These are phyloP conservation scores for Ophiocordyceps polyrhachis-furcata DNA, from an alignment of 2,329 filamentous ascomycete genomes.

Conservation along the genomic window DNA sequence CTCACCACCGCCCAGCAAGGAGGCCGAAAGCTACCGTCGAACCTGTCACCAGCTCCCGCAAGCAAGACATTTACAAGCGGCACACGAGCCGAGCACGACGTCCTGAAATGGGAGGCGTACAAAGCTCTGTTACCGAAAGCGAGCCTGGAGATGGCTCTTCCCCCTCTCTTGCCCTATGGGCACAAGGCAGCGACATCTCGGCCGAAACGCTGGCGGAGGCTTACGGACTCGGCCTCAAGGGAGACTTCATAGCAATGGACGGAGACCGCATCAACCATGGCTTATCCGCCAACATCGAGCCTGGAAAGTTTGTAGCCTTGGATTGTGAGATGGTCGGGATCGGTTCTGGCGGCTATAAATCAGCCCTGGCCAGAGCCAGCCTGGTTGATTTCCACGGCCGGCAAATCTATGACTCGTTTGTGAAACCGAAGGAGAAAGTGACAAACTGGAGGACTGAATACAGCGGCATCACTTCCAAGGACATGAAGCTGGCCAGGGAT, in stretches of 20 bases:
- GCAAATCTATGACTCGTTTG: conserved; percentile 88
- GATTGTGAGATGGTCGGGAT: conserved; percentile 99
- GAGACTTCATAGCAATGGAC: conserved; percentile 25
- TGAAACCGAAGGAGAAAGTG: conserved; percentile 57
- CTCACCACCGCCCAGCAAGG: conserved; percentile 8
- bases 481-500: conserved; percentile 48
- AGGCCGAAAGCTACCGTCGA: conserved; percentile 10
- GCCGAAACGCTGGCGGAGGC: conserved; percentile 40
- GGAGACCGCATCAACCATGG: conserved; percentile 44
- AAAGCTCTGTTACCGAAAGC: conserved; percentile 26
- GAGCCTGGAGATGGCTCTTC: conserved; percentile 22
- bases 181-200: conserved; percentile 41
- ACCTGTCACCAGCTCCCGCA: neutral
- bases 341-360: conserved; percentile 48
- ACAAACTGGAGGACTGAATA: conserved; percentile 82
- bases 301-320: conserved; percentile 81
- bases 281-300: conserved; percentile 38
- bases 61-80: neutral
- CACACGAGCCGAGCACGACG: neutral
- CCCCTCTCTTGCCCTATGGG: conserved; percentile 39
- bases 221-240: conserved; percentile 35
- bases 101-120: conserved; percentile 34
- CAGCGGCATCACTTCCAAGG: conserved; percentile 59
- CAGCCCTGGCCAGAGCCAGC: conserved; percentile 69
- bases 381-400: conserved; percentile 86